A percentile compares a stretch with the other conserved stretches of the same genome.
These are phyloP conservation scores for Filobasidium floriforme DNA, from an alignment of 768 basidiomycete genomes.

Conservation along the genomic window DNA sequence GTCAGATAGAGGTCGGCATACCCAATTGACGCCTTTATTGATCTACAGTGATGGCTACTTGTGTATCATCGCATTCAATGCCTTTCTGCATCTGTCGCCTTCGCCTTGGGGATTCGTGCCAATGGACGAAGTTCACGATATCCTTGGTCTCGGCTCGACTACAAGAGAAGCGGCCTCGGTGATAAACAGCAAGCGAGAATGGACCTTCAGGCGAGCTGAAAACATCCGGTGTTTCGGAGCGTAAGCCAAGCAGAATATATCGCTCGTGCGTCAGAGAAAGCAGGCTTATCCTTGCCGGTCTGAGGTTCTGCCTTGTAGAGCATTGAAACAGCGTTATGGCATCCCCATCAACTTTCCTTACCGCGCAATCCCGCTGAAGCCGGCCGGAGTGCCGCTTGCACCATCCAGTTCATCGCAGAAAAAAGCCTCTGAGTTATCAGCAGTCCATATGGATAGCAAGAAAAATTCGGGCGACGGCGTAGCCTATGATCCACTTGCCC, in stretches of 20 bases:
- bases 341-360: slow-evolving; percentile 22
- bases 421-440: no score
- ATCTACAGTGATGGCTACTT: slow-evolving; percentile 36
- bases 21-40: not conserved
- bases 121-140: slow-evolving; percentile 40
- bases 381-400: not conserved
- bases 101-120: slow-evolving; percentile 41
- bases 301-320: slow-evolving; percentile 22
- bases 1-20: no score
- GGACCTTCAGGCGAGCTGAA: slow-evolving; percentile 40
- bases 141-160: slow-evolving; percentile 16
- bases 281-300: not conserved
- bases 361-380: slow-evolving; percentile 3
- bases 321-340: slow-evolving; percentile 36
- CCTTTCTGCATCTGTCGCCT: slow-evolving; percentile 25
- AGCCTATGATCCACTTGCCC: slow-evolving; percentile 35
- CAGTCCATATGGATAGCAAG: no score
- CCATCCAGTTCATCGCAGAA: not conserved
- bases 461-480: slow-evolving; percentile 7
- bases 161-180: slow-evolving; percentile 1
- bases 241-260: slow-evolving; percentile 27
- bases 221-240: slow-evolving; percentile 41
- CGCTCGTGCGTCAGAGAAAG: not conserved
- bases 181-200: slow-evolving; percentile 27
- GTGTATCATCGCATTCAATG: slow-evolving; percentile 36